These are phyloP conservation scores for Aquilaria yunnanensis DNA, from an alignment of 345 rosid species.

Conservation along the genomic window DNA sequence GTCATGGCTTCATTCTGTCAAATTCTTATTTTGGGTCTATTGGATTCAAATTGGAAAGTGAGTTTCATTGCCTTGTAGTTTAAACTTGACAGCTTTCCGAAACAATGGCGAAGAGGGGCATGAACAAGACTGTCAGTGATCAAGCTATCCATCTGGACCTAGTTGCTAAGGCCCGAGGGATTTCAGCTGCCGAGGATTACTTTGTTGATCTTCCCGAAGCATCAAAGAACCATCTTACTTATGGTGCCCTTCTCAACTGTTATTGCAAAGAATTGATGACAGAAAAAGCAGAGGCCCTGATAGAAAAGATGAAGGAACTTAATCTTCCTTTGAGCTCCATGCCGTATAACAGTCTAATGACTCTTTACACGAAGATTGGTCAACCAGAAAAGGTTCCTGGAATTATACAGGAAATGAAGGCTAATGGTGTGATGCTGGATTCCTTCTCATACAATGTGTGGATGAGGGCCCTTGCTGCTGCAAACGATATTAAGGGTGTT, in stretches of 20 bases:
- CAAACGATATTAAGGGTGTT: slow-evolving; percentile 58
- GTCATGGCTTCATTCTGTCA: too few relatives aligned
- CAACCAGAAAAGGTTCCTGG: slow-evolving; percentile 58
- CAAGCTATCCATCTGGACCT: slow-evolving; percentile 97
- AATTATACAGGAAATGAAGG: slow-evolving; percentile 83
- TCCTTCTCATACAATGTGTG: slow-evolving; percentile 73
- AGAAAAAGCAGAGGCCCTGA: slow-evolving; percentile 71
- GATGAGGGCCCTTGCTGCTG: slow-evolving; percentile 93
- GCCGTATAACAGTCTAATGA: slow-evolving; percentile 90
- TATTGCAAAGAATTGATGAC: slow-evolving; percentile 78
- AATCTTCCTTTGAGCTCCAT: slow-evolving; percentile 57
- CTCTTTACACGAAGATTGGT: slow-evolving; percentile 66
- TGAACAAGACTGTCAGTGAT: slow-evolving; percentile 92
- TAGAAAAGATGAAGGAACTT: slow-evolving; percentile 92
- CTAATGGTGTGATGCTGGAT: slow-evolving; percentile 48
- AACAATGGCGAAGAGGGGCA: slow-evolving; percentile 62
- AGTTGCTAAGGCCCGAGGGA: slow-evolving; percentile 72
- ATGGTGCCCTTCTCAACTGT: slow-evolving; percentile 84
- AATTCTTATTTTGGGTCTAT: too few relatives aligned
- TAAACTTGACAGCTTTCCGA: slow-evolving; percentile 59
- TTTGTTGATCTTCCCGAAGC: slow-evolving; percentile 75
- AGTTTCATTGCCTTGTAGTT: slow-evolving; percentile 7
- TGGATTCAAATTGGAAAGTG: slow-evolving; percentile 2
- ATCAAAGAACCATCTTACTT: slow-evolving; percentile 65
- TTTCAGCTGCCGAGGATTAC: slow-evolving; percentile 72